Evolutionary conservation across 371 early-diverging fungal species (phyloP), one percentile per base, ranked within the genome.

Genomic region (Dinochytrium kinnereticum): DNA sequence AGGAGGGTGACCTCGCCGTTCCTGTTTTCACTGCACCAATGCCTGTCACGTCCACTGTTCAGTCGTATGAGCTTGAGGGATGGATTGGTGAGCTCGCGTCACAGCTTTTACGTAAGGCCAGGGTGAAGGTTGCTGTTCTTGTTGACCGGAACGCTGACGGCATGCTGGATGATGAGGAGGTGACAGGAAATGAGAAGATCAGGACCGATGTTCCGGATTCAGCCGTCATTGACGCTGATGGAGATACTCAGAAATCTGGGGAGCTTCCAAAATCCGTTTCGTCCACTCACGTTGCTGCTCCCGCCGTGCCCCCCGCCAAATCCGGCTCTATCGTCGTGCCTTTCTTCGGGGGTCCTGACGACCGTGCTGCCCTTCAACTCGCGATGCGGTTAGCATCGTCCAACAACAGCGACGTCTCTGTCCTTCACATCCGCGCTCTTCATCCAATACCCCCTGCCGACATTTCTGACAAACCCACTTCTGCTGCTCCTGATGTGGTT

Each of bases 341-440:
- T 7, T 68, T 68, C 36, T 68, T 68, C 26, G 68, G 68, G 13
- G 68, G 68, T 1, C 68, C 68, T 13, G 68, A 68, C 26, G 68
- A 68, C 37, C 19, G 68, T 15, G 50, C 68, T 21, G 68, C 68
- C 10, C 30, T 68, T 2, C 51, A 51, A 30, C 24, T 68, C 51
- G 68, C 51, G n/a, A 3, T 68, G 50, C 10, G 51, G 15, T 36
- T 68, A 33, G 68, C 68, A 24, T 3, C 17, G 1, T 51, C 68
- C 24, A 28, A 36, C 44, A 28, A 59, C 15, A 15, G n/a, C 34
- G 19, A 17, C 3, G 59, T 70, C 15, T 38, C 59, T 10, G 51
- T 70, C 31, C 61, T 70, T 7, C 70, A 70, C 59, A 39, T 70
- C 39, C 31, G 70, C 5, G 19, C 70, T 30, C 36, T 70, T 10